Percentiles rank a stretch among this genome's conserved stretches.
phyloP scores from a whole-genome alignment of 2,329 filamentous ascomycete species.

The Xylaria sp. region DNA sequence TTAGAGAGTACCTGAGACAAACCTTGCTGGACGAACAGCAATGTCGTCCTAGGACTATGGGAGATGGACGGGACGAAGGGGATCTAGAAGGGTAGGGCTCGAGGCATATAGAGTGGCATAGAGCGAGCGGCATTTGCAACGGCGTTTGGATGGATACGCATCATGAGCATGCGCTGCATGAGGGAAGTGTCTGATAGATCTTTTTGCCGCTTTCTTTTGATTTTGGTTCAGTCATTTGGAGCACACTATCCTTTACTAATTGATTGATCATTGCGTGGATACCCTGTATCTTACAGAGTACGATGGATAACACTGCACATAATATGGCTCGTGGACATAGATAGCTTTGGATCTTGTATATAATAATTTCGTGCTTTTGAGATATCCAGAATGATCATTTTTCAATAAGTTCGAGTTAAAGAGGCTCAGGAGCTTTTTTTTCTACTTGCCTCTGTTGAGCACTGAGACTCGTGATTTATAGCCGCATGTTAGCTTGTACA shows the following conservation, averaged over 20 bases:
- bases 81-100: slow-evolving; percentile 26
- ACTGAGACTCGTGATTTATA: too few species aligned
- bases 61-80: slow-evolving; percentile 36
- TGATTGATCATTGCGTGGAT: slow-evolving; percentile 10
- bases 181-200: not conserved
- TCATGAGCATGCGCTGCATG: slow-evolving; percentile 11
- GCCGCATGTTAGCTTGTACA: too few species aligned
- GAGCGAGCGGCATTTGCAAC: slow-evolving; percentile 20
- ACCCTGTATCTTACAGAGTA: slow-evolving; percentile 12
- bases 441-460: too few species aligned
- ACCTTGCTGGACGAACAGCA: slow-evolving; percentile 27
- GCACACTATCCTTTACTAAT: not conserved
- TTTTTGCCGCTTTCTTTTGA: not conserved
- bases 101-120: slow-evolving; percentile 13
- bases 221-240: slow-evolving; percentile 3
- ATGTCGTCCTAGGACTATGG: slow-evolving; percentile 24
- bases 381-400: not conserved
- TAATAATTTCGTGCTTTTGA: not conserved
- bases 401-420: not conserved
- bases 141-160: slow-evolving; percentile 20
- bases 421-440: too few species aligned
- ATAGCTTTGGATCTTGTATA: slow-evolving; percentile 5
- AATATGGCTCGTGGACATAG: slow-evolving; percentile 13
- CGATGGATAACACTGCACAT: slow-evolving; percentile 1
- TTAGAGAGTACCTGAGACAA: slow-evolving; percentile 56